phyloP scores from a whole-genome alignment of 148 eudicot genomes.

The Cornus controversa region DNA sequence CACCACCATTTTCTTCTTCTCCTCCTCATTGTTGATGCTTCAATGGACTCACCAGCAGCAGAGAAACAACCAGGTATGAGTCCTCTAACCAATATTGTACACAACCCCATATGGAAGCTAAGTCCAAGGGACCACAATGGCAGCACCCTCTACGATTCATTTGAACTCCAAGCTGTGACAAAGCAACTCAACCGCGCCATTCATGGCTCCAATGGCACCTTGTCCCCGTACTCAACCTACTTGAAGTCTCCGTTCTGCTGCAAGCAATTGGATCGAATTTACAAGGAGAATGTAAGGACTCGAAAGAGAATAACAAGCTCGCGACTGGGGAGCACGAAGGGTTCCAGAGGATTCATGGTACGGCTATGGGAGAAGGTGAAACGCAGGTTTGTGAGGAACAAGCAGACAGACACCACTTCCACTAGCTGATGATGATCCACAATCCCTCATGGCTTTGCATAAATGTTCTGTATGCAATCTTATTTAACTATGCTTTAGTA shows the following conservation, averaged over 20 bases:
- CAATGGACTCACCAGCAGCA: background rate
- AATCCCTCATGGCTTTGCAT: too few relatives aligned
- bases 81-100: background rate
- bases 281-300: slow-evolving; percentile 12
- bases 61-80: background rate
- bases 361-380: slow-evolving; percentile 18
- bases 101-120: slow-evolving; percentile 12
- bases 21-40: background rate
- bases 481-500: too few relatives aligned
- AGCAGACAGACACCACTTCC: background rate
- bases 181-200: slow-evolving; percentile 44
- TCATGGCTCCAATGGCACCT: slow-evolving; percentile 23
- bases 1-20: background rate
- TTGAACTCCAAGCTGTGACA: slow-evolving; percentile 34
- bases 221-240: slow-evolving; percentile 23
- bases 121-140: slow-evolving; percentile 19
- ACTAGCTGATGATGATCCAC: background rate
- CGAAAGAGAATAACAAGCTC: slow-evolving; percentile 17
- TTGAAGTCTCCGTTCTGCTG: slow-evolving; percentile 28
- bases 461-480: too few relatives aligned
- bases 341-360: background rate
- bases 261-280: slow-evolving; percentile 12
- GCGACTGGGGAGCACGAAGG: background rate
- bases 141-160: slow-evolving; percentile 35
- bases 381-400: slow-evolving; percentile 8